Conservation (phyloP, 331 rosid species). For the Pyrus hybrid region DNA sequence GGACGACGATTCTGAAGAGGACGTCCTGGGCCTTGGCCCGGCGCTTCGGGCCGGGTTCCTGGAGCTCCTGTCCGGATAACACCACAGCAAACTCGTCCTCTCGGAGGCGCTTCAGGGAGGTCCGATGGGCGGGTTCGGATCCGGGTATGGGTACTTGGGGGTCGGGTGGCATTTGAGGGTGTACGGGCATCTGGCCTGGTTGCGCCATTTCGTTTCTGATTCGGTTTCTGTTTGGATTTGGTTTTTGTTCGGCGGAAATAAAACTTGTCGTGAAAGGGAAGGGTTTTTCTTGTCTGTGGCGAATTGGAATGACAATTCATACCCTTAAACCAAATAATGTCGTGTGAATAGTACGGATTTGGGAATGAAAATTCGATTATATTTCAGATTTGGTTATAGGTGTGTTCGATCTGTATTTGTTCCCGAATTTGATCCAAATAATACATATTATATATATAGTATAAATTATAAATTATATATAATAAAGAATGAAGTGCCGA, state of each 20-base stretch:
- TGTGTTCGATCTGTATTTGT: no score
- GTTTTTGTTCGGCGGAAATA: background rate
- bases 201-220: constrained; percentile 37
- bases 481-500: no score
- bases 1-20: constrained; percentile 73
- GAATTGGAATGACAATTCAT: no score
- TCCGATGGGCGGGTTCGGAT: constrained; percentile 19
- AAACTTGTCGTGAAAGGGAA: background rate
- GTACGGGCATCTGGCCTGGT: constrained; percentile 50
- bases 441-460: no score
- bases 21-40: constrained; percentile 62
- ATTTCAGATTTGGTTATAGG: no score
- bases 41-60: constrained; percentile 49
- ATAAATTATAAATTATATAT: no score
- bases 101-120: constrained; percentile 62
- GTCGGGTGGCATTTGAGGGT: no score
- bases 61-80: constrained; percentile 6
- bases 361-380: no score
- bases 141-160: constrained; percentile 26
- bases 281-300: background rate
- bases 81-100: constrained; percentile 40
- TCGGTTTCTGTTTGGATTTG: background rate
- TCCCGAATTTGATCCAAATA: no score
- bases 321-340: no score
- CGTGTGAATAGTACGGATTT: no score